Evolutionary conservation across 805 yeast genomes (phyloP).

Genomic region (Sungouiella blattae): DNA sequence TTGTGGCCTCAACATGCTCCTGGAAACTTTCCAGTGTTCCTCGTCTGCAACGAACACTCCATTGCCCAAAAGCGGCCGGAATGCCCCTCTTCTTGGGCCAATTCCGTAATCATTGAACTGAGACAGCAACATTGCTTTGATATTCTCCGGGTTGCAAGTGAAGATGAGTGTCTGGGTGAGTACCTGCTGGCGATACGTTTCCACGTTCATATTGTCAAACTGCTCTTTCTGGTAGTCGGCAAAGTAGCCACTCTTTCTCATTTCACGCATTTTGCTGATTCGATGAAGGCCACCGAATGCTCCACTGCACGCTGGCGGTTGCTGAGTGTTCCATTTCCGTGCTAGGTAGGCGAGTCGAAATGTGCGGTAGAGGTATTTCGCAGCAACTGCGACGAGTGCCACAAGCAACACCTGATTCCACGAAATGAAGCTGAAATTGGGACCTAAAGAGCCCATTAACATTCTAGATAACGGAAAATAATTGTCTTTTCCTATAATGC

Average conservation of each 20-base stretch:
- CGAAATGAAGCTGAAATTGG: no score
- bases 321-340: no score
- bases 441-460: no score
- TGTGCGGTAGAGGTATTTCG: no score
- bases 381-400: no score
- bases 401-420: no score
- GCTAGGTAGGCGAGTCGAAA: no score
- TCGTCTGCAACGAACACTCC: slow-evolving; percentile 12
- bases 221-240: slow-evolving; percentile 3
- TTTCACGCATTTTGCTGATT: slow-evolving; percentile 1
- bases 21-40: slow-evolving; percentile 7
- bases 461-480: no score
- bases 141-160: slow-evolving; percentile 7
- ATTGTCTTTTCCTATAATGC: no score
- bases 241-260: slow-evolving; percentile 2
- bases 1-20: slow-evolving; percentile 11
- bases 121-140: slow-evolving; percentile 8
- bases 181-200: slow-evolving; percentile 3
- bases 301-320: no score
- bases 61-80: slow-evolving; percentile 9
- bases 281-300: not conserved
- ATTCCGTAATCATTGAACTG: slow-evolving; percentile 7
- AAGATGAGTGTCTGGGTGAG: slow-evolving; percentile 1
- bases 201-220: slow-evolving; percentile 2
- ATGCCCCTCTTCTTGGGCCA: slow-evolving; percentile 7